These are phyloP conservation scores for Eimeria acervulina DNA, from an alignment of 169 alveolate species.

Conservation along the genomic window DNA sequence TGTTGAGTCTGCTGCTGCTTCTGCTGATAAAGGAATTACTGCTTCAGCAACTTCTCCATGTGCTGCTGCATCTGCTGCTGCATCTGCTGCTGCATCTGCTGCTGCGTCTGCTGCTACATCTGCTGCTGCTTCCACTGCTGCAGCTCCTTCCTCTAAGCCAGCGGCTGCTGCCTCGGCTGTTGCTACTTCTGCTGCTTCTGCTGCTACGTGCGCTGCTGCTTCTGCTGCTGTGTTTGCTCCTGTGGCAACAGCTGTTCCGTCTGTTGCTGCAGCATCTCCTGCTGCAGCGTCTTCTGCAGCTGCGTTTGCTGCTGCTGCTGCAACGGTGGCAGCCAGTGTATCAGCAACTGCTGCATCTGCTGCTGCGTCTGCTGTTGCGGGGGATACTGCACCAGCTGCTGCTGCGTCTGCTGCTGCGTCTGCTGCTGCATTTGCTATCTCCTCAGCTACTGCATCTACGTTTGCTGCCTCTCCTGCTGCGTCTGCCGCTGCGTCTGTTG, in stretches of 20 bases:
- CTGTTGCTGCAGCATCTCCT: not conserved
- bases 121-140: not conserved
- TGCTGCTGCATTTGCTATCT: not conserved
- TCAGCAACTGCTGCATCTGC: not conserved
- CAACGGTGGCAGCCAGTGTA: not conserved
- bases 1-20: not conserved
- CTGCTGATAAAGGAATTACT: not conserved
- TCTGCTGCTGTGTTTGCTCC: not conserved
- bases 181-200: not conserved
- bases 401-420: not conserved
- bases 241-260: not conserved
- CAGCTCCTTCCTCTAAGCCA: not conserved
- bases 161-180: not conserved
- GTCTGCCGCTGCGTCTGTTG: not conserved
- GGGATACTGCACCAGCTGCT: not conserved
- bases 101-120: too few species aligned
- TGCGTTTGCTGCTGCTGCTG: constrained; percentile 9
- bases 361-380: not conserved
- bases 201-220: not conserved
- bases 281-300: not conserved
- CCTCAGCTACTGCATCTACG: not conserved
- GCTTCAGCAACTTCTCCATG: not conserved
- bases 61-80: not conserved
- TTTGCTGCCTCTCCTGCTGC: not conserved
- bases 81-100: too few species aligned